Percentiles rank a stretch among this genome's conserved stretches.
Evolutionary conservation across 2,329 filamentous ascomycete genomes (phyloP).

Genomic region (Orbilia ellipsospora): DNA sequence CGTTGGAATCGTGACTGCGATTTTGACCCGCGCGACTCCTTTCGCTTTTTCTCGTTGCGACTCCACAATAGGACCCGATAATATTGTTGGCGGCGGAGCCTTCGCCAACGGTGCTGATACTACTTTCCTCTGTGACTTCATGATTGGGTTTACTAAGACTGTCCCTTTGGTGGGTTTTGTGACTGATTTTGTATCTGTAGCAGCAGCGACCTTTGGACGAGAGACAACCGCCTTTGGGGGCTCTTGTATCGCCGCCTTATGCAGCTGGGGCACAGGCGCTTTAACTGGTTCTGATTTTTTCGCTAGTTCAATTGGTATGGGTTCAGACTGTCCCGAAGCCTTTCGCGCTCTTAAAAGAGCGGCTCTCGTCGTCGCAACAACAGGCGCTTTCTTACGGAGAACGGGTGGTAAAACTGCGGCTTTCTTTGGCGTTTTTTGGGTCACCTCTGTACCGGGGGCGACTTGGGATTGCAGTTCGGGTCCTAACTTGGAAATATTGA

Average conservation of each 20-base stretch:
- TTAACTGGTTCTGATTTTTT: background rate
- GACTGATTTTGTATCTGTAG: background rate
- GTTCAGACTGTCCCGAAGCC: slow-evolving; percentile 21
- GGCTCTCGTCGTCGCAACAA: slow-evolving; percentile 37
- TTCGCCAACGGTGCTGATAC: background rate
- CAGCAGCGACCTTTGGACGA: background rate
- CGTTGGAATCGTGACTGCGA: background rate
- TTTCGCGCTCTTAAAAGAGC: slow-evolving; percentile 38
- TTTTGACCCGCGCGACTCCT: background rate
- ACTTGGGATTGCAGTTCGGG: slow-evolving; percentile 3
- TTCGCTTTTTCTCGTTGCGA: background rate
- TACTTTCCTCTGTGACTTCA: background rate
- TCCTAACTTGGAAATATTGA: slow-evolving; percentile 18
- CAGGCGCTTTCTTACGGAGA: slow-evolving; percentile 31
- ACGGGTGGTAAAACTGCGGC: background rate
- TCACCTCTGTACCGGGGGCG: background rate
- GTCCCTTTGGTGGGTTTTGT: background rate
- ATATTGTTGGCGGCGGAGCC: background rate
- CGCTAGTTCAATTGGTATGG: background rate
- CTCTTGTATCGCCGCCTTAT: background rate
- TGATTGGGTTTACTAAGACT: background rate
- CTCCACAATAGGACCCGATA: background rate
- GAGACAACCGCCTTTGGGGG: background rate
- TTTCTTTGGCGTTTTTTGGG: background rate
- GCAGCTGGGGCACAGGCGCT: background rate